Evolutionary conservation across 2,329 filamentous ascomycete genomes (phyloP).

Genomic region (Furcasterigmium furcatum): DNA sequence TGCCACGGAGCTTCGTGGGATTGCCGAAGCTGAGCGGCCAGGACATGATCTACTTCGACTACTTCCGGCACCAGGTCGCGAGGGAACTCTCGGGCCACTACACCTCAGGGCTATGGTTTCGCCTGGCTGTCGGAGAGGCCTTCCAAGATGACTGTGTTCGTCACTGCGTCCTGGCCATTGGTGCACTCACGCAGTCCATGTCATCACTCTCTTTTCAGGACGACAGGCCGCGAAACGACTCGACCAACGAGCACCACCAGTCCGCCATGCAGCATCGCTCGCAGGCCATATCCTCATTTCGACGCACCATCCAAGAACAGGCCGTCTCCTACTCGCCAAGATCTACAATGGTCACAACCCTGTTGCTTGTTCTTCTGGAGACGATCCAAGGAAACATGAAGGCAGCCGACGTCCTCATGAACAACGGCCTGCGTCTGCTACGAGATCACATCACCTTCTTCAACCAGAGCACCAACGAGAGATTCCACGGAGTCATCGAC

Average conservation of each 20-base stretch:
- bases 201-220: not conserved
- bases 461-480: not conserved
- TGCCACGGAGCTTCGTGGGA: not conserved
- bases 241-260: conserved; percentile 4
- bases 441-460: conserved; percentile 5
- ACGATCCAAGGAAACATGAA: conserved; percentile 10
- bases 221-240: not conserved
- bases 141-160: conserved; percentile 7
- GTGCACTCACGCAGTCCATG: conserved; percentile 1
- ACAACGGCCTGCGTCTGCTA: conserved; percentile 6
- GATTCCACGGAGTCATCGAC: not conserved
- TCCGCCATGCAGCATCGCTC: conserved; percentile 6
- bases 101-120: conserved; percentile 5
- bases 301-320: conserved; percentile 1
- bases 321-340: conserved; percentile 5
- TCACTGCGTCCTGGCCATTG: conserved; percentile 6
- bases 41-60: conserved; percentile 7
- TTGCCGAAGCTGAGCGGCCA: conserved; percentile 3
- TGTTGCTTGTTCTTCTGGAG: conserved; percentile 12
- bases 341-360: conserved; percentile 7
- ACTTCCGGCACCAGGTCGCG: conserved; percentile 6
- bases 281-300: conserved; percentile 4
- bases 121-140: conserved; percentile 6
- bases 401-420: conserved; percentile 7
- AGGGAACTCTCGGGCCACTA: conserved; percentile 5